phyloP scores from a whole-genome alignment of 768 basidiomycete species.

The Basidioascus undulatus region DNA sequence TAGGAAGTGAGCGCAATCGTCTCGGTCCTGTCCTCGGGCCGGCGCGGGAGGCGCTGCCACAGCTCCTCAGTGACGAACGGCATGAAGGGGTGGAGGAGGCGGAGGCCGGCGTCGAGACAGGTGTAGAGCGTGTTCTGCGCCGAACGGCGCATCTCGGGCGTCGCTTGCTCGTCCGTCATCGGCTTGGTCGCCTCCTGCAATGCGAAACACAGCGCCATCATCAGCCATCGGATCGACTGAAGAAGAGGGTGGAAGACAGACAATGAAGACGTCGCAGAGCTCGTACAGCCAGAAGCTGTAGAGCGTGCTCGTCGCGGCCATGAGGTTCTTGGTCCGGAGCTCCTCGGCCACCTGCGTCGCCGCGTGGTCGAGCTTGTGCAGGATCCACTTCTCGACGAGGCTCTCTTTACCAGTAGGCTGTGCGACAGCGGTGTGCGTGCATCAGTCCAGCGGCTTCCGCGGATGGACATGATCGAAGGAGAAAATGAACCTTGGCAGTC shows the following conservation, averaged over 20 bases:
- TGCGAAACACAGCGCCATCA: background rate
- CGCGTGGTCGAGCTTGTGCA: conserved; percentile 76
- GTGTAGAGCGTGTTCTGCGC: conserved; percentile 92
- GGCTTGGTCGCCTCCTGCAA: conserved; percentile 91
- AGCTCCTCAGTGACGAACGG: conserved; percentile 96
- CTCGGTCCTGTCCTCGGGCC: conserved; percentile 52
- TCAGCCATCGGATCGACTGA: background rate
- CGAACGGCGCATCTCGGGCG: conserved; percentile 36
- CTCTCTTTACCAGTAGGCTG: conserved; percentile 75
- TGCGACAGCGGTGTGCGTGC: background rate
- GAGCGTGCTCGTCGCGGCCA: conserved; percentile 57
- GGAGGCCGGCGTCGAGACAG: conserved; percentile 71
- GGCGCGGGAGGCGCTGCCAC: conserved; percentile 82
- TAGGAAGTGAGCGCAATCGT: conserved; percentile 77
- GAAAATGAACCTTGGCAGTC: conserved; percentile 32
- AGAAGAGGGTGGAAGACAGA: conserved; percentile 15
- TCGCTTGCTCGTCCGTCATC: conserved; percentile 60
- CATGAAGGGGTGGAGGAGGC: conserved; percentile 92
- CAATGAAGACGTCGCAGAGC: conserved; percentile 97
- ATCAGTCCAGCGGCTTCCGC: too few relatives aligned
- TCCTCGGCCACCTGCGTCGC: conserved; percentile 48
- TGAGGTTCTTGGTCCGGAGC: conserved; percentile 66
- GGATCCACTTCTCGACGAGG: conserved; percentile 80
- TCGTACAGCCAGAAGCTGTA: conserved; percentile 98
- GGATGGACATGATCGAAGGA: too few relatives aligned